Evolutionary conservation across 768 basidiomycete species (phyloP), one percentile per base, ranked within the genome.

Genomic region (Pluteus cervinus): DNA sequence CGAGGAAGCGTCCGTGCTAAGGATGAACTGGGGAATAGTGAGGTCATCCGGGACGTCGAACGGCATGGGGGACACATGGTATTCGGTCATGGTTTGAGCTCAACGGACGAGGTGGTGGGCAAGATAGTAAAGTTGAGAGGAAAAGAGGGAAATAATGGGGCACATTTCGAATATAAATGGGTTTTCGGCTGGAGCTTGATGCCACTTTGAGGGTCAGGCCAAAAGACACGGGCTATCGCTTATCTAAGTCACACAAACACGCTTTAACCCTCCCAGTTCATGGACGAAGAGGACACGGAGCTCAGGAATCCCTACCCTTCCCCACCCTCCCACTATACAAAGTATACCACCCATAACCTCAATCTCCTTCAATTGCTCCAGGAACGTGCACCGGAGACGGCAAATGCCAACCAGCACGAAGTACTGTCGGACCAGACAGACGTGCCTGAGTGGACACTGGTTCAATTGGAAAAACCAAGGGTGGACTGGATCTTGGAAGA

Each of bases 401-500:
- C 65, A 24, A 55, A 63, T 30, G 54, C 61, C 18, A 69, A 72
- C 44, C 87, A 88, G 49, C 68, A 75, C 40, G 74, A 80, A 30
- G 49, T 80, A 22, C 65, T 90, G 26, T 59, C 70, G 5, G 89
- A 87, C 63, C 81, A 89, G 51, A 49, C 60, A 2, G 80, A 88
- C 38, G 62, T 89, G 8, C 87, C 88, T 5, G 75, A 86, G 14
- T 89, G 85, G 86, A 71, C 81, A 14, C 63, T 92, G 28, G 58
- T 57, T 3, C 79, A 81, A 45, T 70, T 94, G 7, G 85, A 91
- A 54, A 89, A 84, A 58, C 91, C 91, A 24, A 74, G 88, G 30
- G 79, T 86, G 10, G 90, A 92, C 51, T 92, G 90, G 89, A 85
- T 94, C 36, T 68, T 87, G 1, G 86, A 91, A 47, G 87, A 88